These are phyloP conservation scores for Cafeteria roenbergensis DNA, from an alignment of 108 stramenopile genomes.

Conservation along the genomic window DNA sequence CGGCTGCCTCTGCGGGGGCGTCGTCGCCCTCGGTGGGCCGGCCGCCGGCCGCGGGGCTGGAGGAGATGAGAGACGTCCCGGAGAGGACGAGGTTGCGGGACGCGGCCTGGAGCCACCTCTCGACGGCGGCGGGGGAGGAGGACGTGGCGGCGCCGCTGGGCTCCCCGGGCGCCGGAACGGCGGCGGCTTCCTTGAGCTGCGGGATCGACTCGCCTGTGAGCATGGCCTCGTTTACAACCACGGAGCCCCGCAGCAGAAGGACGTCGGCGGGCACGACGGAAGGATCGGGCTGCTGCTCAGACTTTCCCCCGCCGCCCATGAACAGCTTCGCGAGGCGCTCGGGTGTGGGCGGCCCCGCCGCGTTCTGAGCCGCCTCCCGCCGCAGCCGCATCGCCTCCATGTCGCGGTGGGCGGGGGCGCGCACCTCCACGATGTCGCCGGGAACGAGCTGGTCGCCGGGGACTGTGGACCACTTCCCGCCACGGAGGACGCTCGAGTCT, in stretches of 20 bases:
- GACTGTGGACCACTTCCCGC: constrained; percentile 3
- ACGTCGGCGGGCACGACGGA: constrained; percentile 63
- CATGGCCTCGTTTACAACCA: constrained; percentile 88
- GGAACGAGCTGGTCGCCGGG: constrained; percentile 55
- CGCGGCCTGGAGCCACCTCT: not conserved
- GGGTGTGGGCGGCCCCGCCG: constrained; percentile 37
- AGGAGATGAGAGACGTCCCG: constrained; percentile 12
- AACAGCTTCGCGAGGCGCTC: constrained; percentile 19
- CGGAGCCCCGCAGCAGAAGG: constrained; percentile 62
- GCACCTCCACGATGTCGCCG: constrained; percentile 57
- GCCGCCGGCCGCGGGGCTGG: not conserved
- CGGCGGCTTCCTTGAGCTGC: constrained; percentile 58
- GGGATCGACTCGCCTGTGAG: constrained; percentile 87
- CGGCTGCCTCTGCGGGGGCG: not conserved
- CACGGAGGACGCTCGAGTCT: not conserved
- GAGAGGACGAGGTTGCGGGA: constrained; percentile 33
- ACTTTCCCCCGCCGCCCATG: too few species aligned
- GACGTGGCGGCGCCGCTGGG: not conserved
- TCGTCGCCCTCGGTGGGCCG: constrained; percentile 19
- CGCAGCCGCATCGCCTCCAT: not conserved
- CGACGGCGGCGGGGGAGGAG: not conserved
- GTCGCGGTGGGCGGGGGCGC: constrained; percentile 4
- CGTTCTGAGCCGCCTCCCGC: not conserved
- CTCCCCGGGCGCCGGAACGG: not conserved
- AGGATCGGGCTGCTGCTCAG: constrained; percentile 4